Base-by-base conservation (phyloP, 352 stramenopile species). In the Pythium rhizo-oryzae region DNA sequence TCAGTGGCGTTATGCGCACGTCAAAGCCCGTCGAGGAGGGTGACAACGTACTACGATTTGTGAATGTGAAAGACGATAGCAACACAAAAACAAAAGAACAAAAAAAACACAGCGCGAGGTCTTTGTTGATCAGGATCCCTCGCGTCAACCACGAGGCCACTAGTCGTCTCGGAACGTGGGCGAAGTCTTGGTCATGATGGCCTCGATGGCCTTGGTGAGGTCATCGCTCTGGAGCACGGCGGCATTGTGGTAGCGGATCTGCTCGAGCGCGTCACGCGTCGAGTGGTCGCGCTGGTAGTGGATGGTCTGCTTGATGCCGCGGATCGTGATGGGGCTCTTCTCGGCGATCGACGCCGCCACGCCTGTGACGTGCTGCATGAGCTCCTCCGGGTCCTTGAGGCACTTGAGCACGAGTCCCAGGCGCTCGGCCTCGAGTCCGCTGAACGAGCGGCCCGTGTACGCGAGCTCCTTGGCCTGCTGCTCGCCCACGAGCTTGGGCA, bases 301-400 rank as follows among this genome's bases (percentile, higher is more conserved):
- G 46, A 96, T 92, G 25, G 85, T 92, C 69, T 95, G 74, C 70
- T 97, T 97, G 56, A 97, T 91, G 44, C 90, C 90, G 25, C 90
- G 86, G 64, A 96, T 77, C 8, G 89, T 96, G 18, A 97, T 66
- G 9, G 90, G 90, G 54, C 87, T 96, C 75, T 97, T 97, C 56
- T 78, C 71, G 16, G 89, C 84, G 68, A 97, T 96, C 24, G 63
- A 57, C 33, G 70, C 72, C 0, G 88, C 88, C 11, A 97, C 74
- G 19, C 72, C 59, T 13, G 53, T 53, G 4, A 87, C 89, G 49
- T 94, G 81, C 21, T 41, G 56, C 37, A 92, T 65, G n/a, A 96
- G 71, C 39, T 83, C 74, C 9, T 91, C 78, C 4, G 79, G 62
- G 60, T 93, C 85, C 24, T 80, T 77, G 23, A 94, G 69, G 13